Conservation (phyloP, 1,284 basidiomycete genomes). For the Boletus hoseneyae region DNA sequence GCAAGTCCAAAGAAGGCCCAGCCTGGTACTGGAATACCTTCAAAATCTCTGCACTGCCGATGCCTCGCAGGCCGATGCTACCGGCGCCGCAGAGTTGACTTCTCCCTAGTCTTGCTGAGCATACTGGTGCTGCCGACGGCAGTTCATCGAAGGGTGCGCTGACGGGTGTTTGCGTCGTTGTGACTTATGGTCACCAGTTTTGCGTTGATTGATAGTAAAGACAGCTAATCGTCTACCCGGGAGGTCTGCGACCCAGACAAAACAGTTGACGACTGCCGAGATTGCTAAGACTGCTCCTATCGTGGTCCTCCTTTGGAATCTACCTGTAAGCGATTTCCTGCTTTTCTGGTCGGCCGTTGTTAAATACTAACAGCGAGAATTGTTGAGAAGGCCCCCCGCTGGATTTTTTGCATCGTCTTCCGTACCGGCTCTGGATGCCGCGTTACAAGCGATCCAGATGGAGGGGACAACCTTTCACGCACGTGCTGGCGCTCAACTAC, state of each 20-base stretch:
- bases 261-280: constrained; percentile 5
- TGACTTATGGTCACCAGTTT: constrained; percentile 8
- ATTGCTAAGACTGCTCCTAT: not conserved
- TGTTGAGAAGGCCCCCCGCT: not conserved
- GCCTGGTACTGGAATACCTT: too few species aligned
- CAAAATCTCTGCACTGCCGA: too few species aligned
- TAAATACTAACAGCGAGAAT: not conserved
- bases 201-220: too few species aligned
- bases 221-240: not conserved
- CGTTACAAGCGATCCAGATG: not conserved
- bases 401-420: not conserved
- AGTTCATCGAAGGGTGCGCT: constrained; percentile 7
- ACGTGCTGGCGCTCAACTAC: not conserved
- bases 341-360: not conserved
- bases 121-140: not conserved
- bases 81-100: too few species aligned
- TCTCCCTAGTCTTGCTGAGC: not conserved
- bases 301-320: not conserved
- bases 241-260: not conserved
- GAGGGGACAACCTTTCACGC: not conserved
- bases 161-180: not conserved
- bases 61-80: too few species aligned
- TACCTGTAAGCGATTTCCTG: constrained; percentile 9
- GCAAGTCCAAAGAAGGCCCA: too few species aligned
- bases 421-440: not conserved